These are phyloP conservation scores for Boletus rufocinnamomeus DNA, from an alignment of 768 basidiomycete species.

Conservation along the genomic window DNA sequence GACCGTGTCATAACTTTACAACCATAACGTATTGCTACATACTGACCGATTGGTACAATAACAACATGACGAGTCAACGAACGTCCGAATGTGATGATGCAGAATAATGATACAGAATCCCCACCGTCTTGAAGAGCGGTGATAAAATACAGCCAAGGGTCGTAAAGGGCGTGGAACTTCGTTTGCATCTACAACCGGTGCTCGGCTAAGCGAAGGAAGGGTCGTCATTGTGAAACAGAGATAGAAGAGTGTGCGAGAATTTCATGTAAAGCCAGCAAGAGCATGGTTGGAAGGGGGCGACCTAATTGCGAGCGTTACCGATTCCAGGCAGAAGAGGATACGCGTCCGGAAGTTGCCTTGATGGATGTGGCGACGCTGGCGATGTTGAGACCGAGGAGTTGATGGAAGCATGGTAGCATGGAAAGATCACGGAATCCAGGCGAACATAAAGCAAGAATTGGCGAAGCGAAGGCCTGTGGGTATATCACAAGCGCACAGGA, in stretches of 20 bases:
- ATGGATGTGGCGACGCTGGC: conserved; percentile 1
- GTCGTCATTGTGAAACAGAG: conserved; percentile 8
- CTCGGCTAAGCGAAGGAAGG: conserved; percentile 7
- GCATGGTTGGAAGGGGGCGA: background rate
- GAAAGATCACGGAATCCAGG: conserved; percentile 19
- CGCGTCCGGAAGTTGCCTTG: conserved; percentile 22
- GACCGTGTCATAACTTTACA: conserved; percentile 35
- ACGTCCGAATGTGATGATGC: conserved; percentile 34
- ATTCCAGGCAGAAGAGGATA: conserved; percentile 6
- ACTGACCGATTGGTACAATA: conserved; percentile 27
- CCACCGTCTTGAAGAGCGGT: conserved; percentile 21
- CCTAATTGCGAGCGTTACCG: conserved; percentile 4
- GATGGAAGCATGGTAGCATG: conserved; percentile 27
- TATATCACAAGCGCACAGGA: conserved; percentile 22
- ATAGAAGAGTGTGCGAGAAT: conserved; percentile 3
- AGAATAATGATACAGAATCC: conserved; percentile 38
- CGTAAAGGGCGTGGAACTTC: conserved; percentile 32
- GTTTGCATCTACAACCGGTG: conserved; percentile 24
- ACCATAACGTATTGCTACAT: conserved; percentile 41
- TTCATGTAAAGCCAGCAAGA: conserved; percentile 12
- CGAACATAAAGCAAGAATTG: conserved; percentile 22
- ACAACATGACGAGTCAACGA: conserved; percentile 20
- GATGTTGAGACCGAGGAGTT: conserved; percentile 26
- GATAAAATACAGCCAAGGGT: conserved; percentile 34
- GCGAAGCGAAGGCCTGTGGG: conserved; percentile 24